phyloP scores from a whole-genome alignment of 371 early-diverging fungal genomes.

The Encephalitozoon romaleae region DNA sequence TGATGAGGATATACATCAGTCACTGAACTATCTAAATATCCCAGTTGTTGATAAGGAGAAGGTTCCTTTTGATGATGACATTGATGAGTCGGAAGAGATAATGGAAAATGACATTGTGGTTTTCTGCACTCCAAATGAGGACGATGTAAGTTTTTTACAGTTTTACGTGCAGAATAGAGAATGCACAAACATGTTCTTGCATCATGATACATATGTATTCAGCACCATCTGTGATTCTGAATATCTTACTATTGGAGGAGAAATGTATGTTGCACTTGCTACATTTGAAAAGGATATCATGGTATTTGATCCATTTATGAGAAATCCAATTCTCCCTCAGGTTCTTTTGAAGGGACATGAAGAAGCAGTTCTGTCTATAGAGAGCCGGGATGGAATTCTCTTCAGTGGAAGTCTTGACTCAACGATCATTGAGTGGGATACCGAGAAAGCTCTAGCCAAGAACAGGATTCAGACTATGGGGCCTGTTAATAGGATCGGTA shows the following conservation, averaged over 20 bases:
- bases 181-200: slow-evolving; percentile 19
- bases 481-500: slow-evolving; percentile 1
- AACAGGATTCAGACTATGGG: background rate
- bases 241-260: background rate
- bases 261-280: slow-evolving; percentile 28
- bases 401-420: slow-evolving; percentile 29
- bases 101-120: slow-evolving; percentile 24
- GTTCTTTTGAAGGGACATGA: slow-evolving; percentile 37
- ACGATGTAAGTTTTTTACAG: slow-evolving; percentile 24
- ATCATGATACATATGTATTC: slow-evolving; percentile 46
- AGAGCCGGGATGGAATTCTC: background rate
- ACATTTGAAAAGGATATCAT: slow-evolving; percentile 42
- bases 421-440: slow-evolving; percentile 47
- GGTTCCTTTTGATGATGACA: background rate
- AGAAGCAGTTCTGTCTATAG: slow-evolving; percentile 9
- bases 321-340: slow-evolving; percentile 38
- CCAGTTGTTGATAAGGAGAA: slow-evolving; percentile 10
- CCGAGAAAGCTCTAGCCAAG: background rate
- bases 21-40: slow-evolving; percentile 10
- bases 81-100: slow-evolving; percentile 20
- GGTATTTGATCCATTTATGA: slow-evolving; percentile 38
- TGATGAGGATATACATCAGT: background rate
- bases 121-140: slow-evolving; percentile 41
- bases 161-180: slow-evolving; percentile 25
- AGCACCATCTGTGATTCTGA: slow-evolving; percentile 30